Evolutionary conservation across 768 basidiomycete species (phyloP), one percentile per base, ranked within the genome.

Genomic region (Phaeotremella fagi): DNA sequence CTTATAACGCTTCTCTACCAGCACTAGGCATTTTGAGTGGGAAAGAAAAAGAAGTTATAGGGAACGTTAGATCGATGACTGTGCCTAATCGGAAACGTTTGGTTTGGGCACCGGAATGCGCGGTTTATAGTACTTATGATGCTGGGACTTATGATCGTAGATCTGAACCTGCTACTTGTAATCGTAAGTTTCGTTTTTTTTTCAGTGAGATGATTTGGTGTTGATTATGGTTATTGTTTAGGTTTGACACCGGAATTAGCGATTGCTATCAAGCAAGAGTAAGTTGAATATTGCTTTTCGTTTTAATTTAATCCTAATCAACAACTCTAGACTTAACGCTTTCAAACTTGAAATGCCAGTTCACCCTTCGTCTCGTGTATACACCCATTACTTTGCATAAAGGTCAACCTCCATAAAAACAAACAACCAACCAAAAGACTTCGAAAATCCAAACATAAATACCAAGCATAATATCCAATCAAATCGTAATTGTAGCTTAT

Each of bases 321-420:
- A 25, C 20, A 25, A 4, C 38, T 45, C 27, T 44, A 71, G 70
- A 55, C 79, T 99, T 48, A 99, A 99, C 76, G 90, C 89, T 51
- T 98, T 88, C 77, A 98, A 98, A 80, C 89, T 97, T 87, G 91
- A 97, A 78, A 98, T 99, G 94, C 90, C 92, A 73, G 91, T 99
- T 57, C 94, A 98, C 76, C 87, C 88, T 63, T 79, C 86, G 45
- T 92, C 89, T 76, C 84, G 89, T 75, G 83, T 88, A 65, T 85
- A 95, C 45, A 74, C 72, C 43, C 72, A 74, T 46, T 74, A 69
- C 55, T 74, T 74, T 47, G 54, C 59, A 33, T 66, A n/a, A n/a
- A n/a, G n/a, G n/a, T n/a, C n/a, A n/a, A n/a, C n/a, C n/a, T n/a
- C n/a, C n/a, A n/a, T n/a, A n/a, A n/a, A n/a, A n/a, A n/a, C n/a